Evolutionary conservation across 2,329 filamentous ascomycete genomes (phyloP).

Genomic region (Chaetomium strumarium): DNA sequence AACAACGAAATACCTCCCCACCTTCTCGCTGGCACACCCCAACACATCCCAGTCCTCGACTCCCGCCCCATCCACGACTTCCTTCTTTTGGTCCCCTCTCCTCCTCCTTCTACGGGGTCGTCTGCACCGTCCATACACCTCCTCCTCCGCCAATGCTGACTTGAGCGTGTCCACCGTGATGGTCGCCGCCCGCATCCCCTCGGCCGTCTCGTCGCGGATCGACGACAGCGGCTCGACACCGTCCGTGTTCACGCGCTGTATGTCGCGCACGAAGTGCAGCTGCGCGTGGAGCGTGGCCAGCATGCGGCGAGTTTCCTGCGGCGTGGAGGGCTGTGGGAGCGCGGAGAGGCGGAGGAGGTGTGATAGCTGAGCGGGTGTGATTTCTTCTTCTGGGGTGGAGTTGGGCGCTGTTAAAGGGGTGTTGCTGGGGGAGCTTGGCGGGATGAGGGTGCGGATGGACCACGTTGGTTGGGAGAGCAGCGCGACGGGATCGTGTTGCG

Average conservation of each 20-base stretch:
- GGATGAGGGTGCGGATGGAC: slow-evolving; percentile 72
- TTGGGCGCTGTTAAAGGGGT: not conserved
- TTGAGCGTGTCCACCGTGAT: slow-evolving; percentile 50
- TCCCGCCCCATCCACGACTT: slow-evolving; percentile 25
- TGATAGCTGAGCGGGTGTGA: slow-evolving; percentile 64
- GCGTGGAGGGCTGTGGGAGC: slow-evolving; percentile 62
- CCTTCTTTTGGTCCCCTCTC: slow-evolving; percentile 19
- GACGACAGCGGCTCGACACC: slow-evolving; percentile 68
- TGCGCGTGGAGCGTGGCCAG: slow-evolving; percentile 72
- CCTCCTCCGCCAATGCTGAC: slow-evolving; percentile 54
- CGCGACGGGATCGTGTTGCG: slow-evolving; percentile 31
- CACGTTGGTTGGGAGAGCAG: slow-evolving; percentile 60
- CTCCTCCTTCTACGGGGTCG: slow-evolving; percentile 36
- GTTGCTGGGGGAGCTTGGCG: not conserved
- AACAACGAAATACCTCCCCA: slow-evolving; percentile 72
- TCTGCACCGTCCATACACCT: slow-evolving; percentile 49
- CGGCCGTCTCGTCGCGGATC: slow-evolving; percentile 71
- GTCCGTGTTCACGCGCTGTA: slow-evolving; percentile 71
- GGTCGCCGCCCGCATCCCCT: slow-evolving; percentile 49
- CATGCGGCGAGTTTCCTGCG: slow-evolving; percentile 62
- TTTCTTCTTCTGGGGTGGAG: slow-evolving; percentile 25
- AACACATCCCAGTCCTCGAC: slow-evolving; percentile 67
- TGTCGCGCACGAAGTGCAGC: slow-evolving; percentile 81
- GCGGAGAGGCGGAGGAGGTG: slow-evolving; percentile 88
- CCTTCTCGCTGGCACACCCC: slow-evolving; percentile 56